Base-by-base conservation (phyloP, 345 rosid species). In the Euphorbia tirucalli region DNA sequence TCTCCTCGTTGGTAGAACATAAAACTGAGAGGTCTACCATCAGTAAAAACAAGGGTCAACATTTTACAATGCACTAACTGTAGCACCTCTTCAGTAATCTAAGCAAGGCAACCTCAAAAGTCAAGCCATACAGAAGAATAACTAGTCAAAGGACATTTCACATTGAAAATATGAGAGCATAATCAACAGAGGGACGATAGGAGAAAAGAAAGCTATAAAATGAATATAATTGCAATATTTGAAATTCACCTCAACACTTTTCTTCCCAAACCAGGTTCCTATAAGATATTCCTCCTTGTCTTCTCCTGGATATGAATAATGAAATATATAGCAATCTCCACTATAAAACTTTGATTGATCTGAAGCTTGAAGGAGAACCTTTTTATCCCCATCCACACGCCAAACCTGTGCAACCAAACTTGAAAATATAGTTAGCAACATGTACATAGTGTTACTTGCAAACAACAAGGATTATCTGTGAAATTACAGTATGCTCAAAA, bases 221-320 rank as follows among this genome's bases (percentile, higher is more conserved):
- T 19, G 37, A 59, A 46, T 37, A 55, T 56, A 21, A 56, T 13
- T 71, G 22, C 46, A 52, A 58, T 62, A 39, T 25, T 32, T 48
- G 55, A 65, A 71, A 80, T 55, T 79, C 60, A 96, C 99, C 93
- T 93, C 93, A n/a, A 87, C 83, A 55, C 98, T 90, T 79, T 86
- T 89, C 89, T 87, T 89, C 67, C 99, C 99, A 59, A 93, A 81
- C 98, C 98, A 96, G 66, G 96, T 87, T 78, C 99, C 98, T 54
- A 93, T 83, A 54, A 96, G 90, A 81, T 79, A 70, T 67, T 96
- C 99, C 78, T 96, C 99, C 77, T 80, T 89, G 64, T 89, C 97
- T 74, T 96, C 98, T 79, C 98, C 99, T 3, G 97, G 87, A 78
- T 88, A 96, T 16, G 98, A 80, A 85, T 96, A 96, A 69, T 85